Percentiles rank a stretch among this genome's conserved stretches.
Evolutionary conservation across 345 rosid genomes (phyloP).

Genomic region (Barbarea vulgaris): DNA sequence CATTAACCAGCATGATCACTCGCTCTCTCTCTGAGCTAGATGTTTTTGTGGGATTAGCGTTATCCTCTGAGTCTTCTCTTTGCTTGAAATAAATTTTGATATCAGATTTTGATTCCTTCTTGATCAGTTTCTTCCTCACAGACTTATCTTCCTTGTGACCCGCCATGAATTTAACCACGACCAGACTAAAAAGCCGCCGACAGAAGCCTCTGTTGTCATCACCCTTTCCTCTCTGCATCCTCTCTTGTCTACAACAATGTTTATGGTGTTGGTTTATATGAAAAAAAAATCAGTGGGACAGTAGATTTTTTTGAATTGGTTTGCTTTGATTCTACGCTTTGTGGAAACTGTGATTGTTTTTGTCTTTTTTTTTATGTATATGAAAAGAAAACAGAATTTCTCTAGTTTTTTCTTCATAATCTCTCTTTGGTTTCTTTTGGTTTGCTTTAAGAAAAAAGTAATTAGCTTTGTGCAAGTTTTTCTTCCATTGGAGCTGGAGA

Average conservation of each 20-base stretch:
- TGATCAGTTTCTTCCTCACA: conserved; percentile 27
- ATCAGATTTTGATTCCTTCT: conserved; percentile 38
- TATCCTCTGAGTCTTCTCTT: conserved; percentile 40
- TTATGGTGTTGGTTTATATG: conserved; percentile 23
- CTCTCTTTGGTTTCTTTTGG: background rate
- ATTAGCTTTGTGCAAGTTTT: conserved; percentile 36
- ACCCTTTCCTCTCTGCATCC: conserved; percentile 26
- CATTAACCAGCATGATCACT: conserved; percentile 32
- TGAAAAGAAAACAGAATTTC: conserved; percentile 10
- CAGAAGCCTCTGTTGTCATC: conserved; percentile 31
- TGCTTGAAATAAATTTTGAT: conserved; percentile 37
- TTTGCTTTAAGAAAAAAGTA: conserved; percentile 6
- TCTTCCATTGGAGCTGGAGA: conserved; percentile 42
- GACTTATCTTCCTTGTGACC: conserved; percentile 22
- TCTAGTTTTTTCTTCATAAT: conserved; percentile 35
- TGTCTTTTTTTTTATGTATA: background rate
- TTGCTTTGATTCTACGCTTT: conserved; percentile 48
- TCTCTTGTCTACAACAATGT: background rate
- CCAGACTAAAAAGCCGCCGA: conserved; percentile 16
- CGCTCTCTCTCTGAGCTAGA: conserved; percentile 23
- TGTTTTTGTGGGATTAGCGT: background rate
- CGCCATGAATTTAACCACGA: conserved; percentile 31
- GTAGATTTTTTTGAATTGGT: background rate
- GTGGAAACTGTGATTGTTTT: conserved; percentile 30
- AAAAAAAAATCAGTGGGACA: conserved; percentile 16